Evolutionary conservation across 306 rosid species (phyloP), one percentile per base, ranked within the genome.

Genomic region (Potentilla sterilis): DNA sequence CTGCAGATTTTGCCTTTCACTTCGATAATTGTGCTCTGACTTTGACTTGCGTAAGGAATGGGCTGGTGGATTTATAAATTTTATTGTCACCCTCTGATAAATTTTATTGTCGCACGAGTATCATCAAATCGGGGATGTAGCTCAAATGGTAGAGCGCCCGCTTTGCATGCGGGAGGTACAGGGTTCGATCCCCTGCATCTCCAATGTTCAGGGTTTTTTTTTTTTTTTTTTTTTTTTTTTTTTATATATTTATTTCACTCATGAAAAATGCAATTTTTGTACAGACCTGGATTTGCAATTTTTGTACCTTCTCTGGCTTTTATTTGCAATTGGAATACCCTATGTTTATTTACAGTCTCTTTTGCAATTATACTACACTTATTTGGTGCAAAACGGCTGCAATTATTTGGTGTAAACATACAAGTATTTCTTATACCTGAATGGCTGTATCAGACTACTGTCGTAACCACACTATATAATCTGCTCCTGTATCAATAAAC

Each of bases 401-500:
- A 72, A 21, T 54, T 54, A 40, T 9, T 14, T 43, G 19, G 47
- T 49, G 47, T 51, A 37, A 37, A 37, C 10, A 52, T 22, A 57
- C 54, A 57, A 8, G 69, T 74, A 28, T 32, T 51, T 3, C 37
- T 54, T n/a, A 9, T 6, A 43, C 10, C 35, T 68, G 38, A 44
- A 66, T 80, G 7, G 11, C 2, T 1, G 47, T 43, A 6, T 43
- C 51, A 46, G 75, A 79, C 40, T 84, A 90, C 54, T 90, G 87
- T 75, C 96, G 89, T 79, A 82, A 40, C 96, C 96, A 90, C 76
- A 90, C 75, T 74, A 82, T 85, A 76, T 88, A 88, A 75, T 90
- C 93, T 77, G 89, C 55, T 74, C 93, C 93, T 82, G 80, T 83
- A 77, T 90, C 96, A 67, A 88, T 77, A 80, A 90, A 90, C 84